Evolutionary conservation across 352 stramenopile species (phyloP).

Genomic region (Globisporangium paroecandrum): DNA sequence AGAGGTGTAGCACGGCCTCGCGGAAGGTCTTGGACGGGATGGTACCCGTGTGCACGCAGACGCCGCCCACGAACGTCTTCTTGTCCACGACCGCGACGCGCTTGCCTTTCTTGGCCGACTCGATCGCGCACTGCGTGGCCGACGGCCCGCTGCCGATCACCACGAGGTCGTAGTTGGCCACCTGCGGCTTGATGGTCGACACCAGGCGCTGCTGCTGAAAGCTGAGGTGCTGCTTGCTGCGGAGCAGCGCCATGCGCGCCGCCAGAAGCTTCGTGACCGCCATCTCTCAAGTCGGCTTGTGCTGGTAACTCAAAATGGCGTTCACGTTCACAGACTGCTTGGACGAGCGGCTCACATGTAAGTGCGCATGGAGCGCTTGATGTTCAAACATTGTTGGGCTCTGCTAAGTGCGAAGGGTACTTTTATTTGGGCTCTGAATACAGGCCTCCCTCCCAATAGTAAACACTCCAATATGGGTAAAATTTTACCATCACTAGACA

Average conservation of each 20-base stretch:
- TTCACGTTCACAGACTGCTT: background rate
- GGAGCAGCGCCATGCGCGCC: conserved; percentile 9
- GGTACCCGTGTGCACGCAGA: conserved; percentile 84
- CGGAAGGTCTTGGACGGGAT: conserved; percentile 90
- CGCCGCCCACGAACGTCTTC: conserved; percentile 49
- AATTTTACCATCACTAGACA: conserved; percentile 21
- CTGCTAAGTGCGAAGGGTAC: background rate
- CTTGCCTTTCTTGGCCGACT: conserved; percentile 82
- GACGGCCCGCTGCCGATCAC: conserved; percentile 86
- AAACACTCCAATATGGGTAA: too few species aligned
- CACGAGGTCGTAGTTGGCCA: conserved; percentile 76
- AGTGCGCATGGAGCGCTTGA: background rate
- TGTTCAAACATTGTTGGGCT: background rate
- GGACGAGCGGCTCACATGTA: background rate
- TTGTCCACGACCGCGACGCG: conserved; percentile 80
- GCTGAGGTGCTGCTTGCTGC: background rate
- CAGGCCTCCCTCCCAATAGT: too few species aligned
- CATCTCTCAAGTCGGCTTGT: background rate
- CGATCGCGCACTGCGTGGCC: conserved; percentile 83
- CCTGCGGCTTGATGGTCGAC: conserved; percentile 31
- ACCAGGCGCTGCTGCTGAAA: conserved; percentile 8
- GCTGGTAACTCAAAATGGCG: background rate
- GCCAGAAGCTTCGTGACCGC: conserved; percentile 12
- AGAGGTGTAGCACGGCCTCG: conserved; percentile 87
- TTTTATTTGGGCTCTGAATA: background rate